phyloP scores from a whole-genome alignment of 805 yeast genomes.

The Metschnikowia cubensis region DNA sequence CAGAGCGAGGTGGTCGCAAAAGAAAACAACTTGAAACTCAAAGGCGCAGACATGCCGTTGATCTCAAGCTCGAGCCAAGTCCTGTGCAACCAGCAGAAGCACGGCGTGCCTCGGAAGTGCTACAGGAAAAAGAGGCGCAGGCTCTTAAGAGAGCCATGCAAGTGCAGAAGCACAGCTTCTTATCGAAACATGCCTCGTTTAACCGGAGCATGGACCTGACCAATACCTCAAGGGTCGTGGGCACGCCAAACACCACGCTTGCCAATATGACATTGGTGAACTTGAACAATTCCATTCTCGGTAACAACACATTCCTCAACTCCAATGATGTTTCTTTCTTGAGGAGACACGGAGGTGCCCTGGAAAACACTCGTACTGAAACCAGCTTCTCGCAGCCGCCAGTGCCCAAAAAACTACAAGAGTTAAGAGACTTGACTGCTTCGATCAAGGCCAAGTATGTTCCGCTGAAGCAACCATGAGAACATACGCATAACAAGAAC shows the following conservation, averaged over 20 bases:
- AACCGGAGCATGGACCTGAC: constrained; percentile 12
- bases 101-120: constrained; percentile 7
- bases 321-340: constrained; percentile 13
- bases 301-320: constrained; percentile 21
- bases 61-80: neutral
- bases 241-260: constrained; percentile 14
- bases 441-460: constrained; percentile 23
- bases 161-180: constrained; percentile 29
- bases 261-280: constrained; percentile 14
- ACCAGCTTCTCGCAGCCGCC: constrained; percentile 7
- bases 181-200: constrained; percentile 26
- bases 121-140: constrained; percentile 23
- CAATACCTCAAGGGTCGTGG: constrained; percentile 10
- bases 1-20: constrained; percentile 27
- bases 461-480: neutral
- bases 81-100: neutral
- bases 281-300: constrained; percentile 17
- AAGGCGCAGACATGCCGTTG: neutral
- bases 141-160: constrained; percentile 27
- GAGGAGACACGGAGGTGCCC: neutral
- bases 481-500: neutral
- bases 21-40: constrained; percentile 13
- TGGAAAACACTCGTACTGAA: neutral
- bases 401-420: constrained; percentile 23
- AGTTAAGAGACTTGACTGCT: constrained; percentile 25